Percentiles rank a stretch among this genome's conserved stretches.
Conservation (phyloP, 371 early-diverging fungal species). For the Nematocida ausubeli region DNA sequence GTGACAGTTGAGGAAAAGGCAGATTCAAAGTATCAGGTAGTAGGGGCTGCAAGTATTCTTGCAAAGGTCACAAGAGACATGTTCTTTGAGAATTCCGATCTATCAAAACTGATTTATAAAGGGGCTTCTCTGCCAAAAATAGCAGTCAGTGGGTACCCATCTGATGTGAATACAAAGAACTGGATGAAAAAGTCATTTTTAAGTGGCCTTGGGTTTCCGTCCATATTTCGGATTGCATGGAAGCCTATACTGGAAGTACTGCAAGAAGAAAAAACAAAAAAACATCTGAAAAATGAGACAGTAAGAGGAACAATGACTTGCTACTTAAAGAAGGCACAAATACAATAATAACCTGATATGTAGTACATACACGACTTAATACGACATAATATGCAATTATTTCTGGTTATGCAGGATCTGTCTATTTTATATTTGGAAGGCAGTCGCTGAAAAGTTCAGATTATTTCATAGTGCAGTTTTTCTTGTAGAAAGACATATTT, state of each 20-base stretch:
- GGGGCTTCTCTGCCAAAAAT: constrained; percentile 68
- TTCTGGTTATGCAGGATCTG: too few species aligned
- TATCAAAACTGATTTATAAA: constrained; percentile 69
- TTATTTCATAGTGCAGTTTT: too few species aligned
- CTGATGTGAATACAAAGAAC: constrained; percentile 81
- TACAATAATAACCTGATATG: background rate
- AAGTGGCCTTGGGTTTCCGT: constrained; percentile 83
- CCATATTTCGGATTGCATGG: constrained; percentile 89
- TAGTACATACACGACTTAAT: too few species aligned
- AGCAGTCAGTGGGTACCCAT: constrained; percentile 93
- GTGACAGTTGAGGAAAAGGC: constrained; percentile 86
- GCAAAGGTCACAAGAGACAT: constrained; percentile 92
- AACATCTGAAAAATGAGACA: background rate
- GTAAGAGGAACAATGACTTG: background rate
- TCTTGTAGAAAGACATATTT: too few species aligned
- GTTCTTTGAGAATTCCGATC: constrained; percentile 67
- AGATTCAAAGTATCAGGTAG: constrained; percentile 84
- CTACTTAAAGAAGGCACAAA: background rate
- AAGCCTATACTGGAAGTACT: constrained; percentile 74
- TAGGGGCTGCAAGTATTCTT: constrained; percentile 93
- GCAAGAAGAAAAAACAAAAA: constrained; percentile 22
- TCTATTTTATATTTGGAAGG: too few species aligned
- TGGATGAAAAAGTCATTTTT: constrained; percentile 79
- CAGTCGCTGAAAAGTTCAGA: too few species aligned
- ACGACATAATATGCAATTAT: too few species aligned